Conservation (phyloP, 805 yeast species). For the Lipomyces yamadae region DNA sequence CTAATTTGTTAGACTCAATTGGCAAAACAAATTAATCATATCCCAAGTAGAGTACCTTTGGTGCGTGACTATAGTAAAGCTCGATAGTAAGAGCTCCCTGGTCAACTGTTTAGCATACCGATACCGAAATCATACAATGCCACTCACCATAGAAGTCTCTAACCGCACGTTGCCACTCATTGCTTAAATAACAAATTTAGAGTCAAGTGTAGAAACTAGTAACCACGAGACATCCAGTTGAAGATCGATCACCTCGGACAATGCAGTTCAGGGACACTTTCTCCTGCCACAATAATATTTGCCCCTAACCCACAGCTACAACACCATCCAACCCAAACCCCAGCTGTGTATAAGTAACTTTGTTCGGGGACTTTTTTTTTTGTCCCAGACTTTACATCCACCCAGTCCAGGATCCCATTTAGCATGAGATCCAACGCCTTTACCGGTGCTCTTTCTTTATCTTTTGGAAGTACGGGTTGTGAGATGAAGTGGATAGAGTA, state of each 20-base stretch:
- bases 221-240: neutral
- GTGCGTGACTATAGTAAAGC: constrained; percentile 42
- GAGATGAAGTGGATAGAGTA: constrained; percentile 9
- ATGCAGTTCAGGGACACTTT: neutral
- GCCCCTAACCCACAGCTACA: neutral
- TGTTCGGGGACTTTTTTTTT: neutral
- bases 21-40: neutral
- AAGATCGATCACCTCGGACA: neutral
- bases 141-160: constrained; percentile 35
- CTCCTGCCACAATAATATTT: no score
- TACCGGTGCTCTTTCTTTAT: neutral
- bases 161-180: constrained; percentile 32
- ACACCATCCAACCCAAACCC: neutral
- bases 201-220: neutral
- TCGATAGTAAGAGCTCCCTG: constrained; percentile 41
- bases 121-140: neutral
- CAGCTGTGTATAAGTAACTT: neutral
- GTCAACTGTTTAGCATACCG: neutral
- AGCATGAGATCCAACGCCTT: neutral
- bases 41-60: constrained; percentile 34
- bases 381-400: neutral
- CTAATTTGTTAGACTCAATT: constrained; percentile 9
- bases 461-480: neutral
- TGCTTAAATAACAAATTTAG: neutral
- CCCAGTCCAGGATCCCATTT: neutral